Conservation (phyloP, 129 eudicot genomes). For the Erigeron canadensis region DNA sequence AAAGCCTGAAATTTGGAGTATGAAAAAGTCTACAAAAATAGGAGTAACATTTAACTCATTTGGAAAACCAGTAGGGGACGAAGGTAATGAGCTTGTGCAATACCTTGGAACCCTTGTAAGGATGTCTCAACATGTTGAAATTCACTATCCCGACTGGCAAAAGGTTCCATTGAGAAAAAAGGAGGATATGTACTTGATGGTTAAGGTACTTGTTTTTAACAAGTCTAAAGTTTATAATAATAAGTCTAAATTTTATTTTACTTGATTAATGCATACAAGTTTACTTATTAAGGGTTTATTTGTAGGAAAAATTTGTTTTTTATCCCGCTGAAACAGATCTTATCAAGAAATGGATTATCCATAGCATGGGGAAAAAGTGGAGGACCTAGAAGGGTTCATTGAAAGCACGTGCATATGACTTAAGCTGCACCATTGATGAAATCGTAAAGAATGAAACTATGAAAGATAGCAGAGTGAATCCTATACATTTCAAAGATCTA, state of each 20-base stretch:
- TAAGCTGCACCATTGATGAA: background rate
- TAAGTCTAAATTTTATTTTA: no score
- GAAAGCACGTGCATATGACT: background rate
- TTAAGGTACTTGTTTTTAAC: no score
- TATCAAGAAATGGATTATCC: background rate
- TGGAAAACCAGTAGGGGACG: no score
- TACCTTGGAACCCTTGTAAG: no score
- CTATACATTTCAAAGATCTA: background rate
- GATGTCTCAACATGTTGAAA: no score
- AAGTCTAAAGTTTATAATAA: no score
- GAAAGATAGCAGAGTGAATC: background rate
- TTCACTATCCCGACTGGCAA: no score
- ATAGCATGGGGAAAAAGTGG: constrained; percentile 4
- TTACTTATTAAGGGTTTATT: background rate
- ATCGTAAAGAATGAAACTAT: background rate
- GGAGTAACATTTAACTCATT: no score
- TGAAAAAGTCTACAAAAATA: background rate
- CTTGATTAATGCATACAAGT: background rate
- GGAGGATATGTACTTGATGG: no score
- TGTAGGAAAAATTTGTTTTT: background rate
- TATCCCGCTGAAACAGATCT: background rate
- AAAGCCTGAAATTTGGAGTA: background rate
- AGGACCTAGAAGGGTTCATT: background rate
- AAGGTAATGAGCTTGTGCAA: no score
- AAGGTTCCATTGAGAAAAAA: no score